These are phyloP conservation scores for Telopea speciosissima DNA, from an alignment of 177 flowering plant genomes.

Conservation along the genomic window DNA sequence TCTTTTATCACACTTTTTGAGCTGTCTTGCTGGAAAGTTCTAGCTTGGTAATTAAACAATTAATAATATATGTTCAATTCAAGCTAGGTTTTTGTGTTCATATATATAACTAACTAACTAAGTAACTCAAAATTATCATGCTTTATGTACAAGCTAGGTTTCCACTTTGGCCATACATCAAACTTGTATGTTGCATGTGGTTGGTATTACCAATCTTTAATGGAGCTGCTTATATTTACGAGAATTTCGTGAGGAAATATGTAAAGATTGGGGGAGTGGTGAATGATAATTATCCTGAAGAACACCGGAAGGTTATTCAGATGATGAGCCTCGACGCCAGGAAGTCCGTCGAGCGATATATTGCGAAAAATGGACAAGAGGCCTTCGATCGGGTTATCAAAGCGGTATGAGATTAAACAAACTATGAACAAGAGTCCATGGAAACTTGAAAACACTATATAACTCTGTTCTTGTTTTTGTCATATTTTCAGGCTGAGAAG, in stretches of 20 bases:
- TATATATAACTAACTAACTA: too few relatives aligned
- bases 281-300: constrained; percentile 37
- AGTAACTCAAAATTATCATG: too few relatives aligned
- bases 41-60: constrained; percentile 59
- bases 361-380: constrained; percentile 57
- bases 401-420: constrained; percentile 39
- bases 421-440: neutral
- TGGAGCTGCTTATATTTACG: constrained; percentile 84
- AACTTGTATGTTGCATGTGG: constrained; percentile 61
- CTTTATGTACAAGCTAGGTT: constrained; percentile 46
- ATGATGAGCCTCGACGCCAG: constrained; percentile 83
- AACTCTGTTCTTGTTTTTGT: neutral
- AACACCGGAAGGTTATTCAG: constrained; percentile 50
- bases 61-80: too few relatives aligned
- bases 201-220: constrained; percentile 76
- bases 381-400: constrained; percentile 69
- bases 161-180: constrained; percentile 74
- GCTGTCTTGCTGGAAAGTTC: constrained; percentile 58
- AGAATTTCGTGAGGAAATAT: constrained; percentile 51
- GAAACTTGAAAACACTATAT: too few relatives aligned
- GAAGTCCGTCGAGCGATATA: constrained; percentile 58
- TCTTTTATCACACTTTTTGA: constrained; percentile 76
- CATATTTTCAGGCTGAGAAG: constrained; percentile 61
- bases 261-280: constrained; percentile 42
- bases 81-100: too few relatives aligned